A percentile compares a stretch with the other conserved stretches of the same genome.
Conservation (phyloP, 768 basidiomycete genomes). For the Tulasnella sp. region DNA sequence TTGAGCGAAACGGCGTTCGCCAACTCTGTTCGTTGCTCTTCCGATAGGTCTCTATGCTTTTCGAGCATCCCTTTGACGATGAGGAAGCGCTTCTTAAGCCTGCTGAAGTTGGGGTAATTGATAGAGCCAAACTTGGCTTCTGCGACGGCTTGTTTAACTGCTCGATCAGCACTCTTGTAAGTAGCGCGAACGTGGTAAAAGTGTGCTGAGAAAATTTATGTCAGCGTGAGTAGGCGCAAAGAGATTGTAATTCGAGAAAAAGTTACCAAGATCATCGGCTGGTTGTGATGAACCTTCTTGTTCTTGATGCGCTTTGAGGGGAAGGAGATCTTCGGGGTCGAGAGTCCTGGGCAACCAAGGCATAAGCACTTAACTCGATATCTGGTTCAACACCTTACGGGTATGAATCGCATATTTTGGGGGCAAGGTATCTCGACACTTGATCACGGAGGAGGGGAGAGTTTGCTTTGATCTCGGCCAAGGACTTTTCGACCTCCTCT, state of each 20-base stretch:
- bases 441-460: background rate
- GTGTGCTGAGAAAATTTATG: background rate
- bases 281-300: background rate
- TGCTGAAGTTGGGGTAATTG: conserved; percentile 1
- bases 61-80: background rate
- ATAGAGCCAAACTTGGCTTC: background rate
- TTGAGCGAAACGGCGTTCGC: background rate
- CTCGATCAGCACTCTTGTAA: background rate
- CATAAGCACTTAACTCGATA: background rate
- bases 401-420: background rate
- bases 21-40: conserved; percentile 4
- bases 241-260: too few relatives aligned
- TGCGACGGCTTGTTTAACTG: background rate
- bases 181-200: background rate
- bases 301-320: background rate
- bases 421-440: background rate
- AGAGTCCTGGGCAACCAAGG: background rate
- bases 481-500: background rate
- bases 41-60: background rate
- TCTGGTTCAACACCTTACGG: background rate
- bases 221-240: background rate
- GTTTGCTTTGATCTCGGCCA: background rate
- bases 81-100: conserved; percentile 18
- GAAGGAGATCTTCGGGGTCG: background rate
- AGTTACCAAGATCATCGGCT: background rate